Evolutionary conservation across 78 protist species (phyloP).

Genomic region (Tieghemostelium lacteum): DNA sequence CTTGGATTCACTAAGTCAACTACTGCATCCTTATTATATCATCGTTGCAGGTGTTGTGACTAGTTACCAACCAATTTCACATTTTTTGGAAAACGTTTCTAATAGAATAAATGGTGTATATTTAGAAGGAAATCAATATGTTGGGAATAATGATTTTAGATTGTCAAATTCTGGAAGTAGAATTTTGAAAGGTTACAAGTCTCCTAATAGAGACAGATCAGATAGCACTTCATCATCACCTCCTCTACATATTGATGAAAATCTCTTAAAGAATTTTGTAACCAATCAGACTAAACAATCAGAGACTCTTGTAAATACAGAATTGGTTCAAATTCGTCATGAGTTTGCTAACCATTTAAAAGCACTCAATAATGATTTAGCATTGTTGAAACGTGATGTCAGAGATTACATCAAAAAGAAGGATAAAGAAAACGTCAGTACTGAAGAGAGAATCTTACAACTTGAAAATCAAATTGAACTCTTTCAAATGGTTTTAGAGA

Average conservation of each 20-base stretch:
- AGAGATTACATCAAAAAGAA: conserved; percentile 42
- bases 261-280: conserved; percentile 5
- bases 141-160: no score
- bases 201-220: background rate
- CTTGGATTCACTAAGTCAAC: conserved; percentile 26
- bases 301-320: conserved; percentile 3
- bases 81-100: conserved; percentile 14
- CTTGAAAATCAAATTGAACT: conserved; percentile 59
- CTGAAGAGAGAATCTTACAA: conserved; percentile 6
- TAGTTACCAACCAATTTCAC: conserved; percentile 52
- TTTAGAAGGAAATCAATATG: background rate
- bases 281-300: background rate
- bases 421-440: background rate
- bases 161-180: background rate
- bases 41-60: conserved; percentile 47
- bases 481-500: conserved; percentile 3
- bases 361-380: background rate
- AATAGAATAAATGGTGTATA: conserved; percentile 27
- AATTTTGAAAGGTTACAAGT: background rate
- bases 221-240: background rate
- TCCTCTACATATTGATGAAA: background rate
- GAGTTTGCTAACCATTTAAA: conserved; percentile 25
- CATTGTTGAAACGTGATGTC: conserved; percentile 38
- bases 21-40: conserved; percentile 68
- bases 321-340: conserved; percentile 15